These are phyloP conservation scores for Neotropicomus parvogracilis DNA, from an alignment of 1,284 basidiomycete genomes.

Conservation along the genomic window DNA sequence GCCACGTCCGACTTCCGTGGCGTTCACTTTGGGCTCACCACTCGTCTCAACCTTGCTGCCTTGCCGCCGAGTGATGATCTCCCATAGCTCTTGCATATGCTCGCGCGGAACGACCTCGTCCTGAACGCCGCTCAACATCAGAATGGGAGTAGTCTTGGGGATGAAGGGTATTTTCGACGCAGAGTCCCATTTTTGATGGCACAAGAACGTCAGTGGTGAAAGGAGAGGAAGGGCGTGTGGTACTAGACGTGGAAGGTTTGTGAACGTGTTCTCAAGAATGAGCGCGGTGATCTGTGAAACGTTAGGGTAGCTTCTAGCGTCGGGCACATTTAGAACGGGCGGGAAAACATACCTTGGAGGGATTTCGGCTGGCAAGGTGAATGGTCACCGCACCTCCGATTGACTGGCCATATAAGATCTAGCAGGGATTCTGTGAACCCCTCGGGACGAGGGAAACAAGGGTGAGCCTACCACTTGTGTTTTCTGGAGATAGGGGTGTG, in stretches of 20 bases:
- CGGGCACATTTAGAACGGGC: background rate
- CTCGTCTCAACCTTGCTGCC: conserved; percentile 25
- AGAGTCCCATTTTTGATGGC: conserved; percentile 91
- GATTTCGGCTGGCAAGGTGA: conserved; percentile 80
- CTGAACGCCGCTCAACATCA: conserved; percentile 77
- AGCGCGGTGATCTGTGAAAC: conserved; percentile 61
- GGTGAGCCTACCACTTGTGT: conserved; percentile 58
- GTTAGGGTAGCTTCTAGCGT: background rate
- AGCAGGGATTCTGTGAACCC: conserved; percentile 19
- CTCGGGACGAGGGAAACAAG: background rate
- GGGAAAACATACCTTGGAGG: conserved; percentile 50
- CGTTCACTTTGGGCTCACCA: conserved; percentile 33
- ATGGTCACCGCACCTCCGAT: conserved; percentile 96
- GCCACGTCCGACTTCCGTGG: conserved; percentile 40
- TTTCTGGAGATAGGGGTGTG: conserved; percentile 64
- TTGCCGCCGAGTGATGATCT: conserved; percentile 51
- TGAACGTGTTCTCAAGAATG: conserved; percentile 94
- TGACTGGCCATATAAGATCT: conserved; percentile 89
- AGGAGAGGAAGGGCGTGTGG: conserved; percentile 81
- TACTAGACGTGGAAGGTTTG: conserved; percentile 75
- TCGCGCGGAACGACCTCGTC: conserved; percentile 85
- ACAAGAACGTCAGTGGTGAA: conserved; percentile 75
- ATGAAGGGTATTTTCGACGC: conserved; percentile 67
- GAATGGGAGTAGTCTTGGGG: conserved; percentile 69
- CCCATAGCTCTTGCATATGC: conserved; percentile 82